Evolutionary conservation across 2,329 filamentous ascomycete genomes (phyloP).

Genomic region (Microthyrium microscopicum): DNA sequence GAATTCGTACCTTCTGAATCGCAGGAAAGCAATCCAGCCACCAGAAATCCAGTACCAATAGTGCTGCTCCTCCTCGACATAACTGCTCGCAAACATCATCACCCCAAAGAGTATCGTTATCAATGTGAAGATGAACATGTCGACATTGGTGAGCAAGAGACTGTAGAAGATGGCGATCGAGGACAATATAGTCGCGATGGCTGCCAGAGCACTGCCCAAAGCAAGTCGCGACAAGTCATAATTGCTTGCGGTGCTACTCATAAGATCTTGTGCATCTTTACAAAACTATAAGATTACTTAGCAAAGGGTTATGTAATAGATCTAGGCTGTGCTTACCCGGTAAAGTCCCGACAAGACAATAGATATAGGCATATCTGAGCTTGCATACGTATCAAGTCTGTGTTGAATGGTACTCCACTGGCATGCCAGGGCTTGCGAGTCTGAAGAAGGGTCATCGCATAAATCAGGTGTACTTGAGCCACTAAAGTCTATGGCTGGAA

Average conservation of each 20-base stretch:
- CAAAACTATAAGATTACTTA: conserved; percentile 36
- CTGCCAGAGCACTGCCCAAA: conserved; percentile 26
- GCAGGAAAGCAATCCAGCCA: conserved; percentile 43
- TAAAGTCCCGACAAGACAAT: not conserved
- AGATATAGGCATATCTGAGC: not conserved
- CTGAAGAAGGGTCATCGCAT: conserved; percentile 9
- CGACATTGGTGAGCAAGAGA: conserved; percentile 32
- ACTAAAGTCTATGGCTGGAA: conserved; percentile 37
- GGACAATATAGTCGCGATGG: conserved; percentile 24
- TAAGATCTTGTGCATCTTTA: conserved; percentile 53
- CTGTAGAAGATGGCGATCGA: conserved; percentile 17
- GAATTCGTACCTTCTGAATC: conserved; percentile 19
- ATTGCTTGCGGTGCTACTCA: conserved; percentile 85
- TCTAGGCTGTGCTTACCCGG: not conserved
- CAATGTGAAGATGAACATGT: conserved; percentile 23
- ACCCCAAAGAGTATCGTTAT: conserved; percentile 41
- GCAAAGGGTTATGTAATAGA: not conserved
- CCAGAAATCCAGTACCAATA: conserved; percentile 92
- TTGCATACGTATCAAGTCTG: too few relatives aligned
- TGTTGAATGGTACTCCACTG: not conserved
- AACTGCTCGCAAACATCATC: conserved; percentile 98
- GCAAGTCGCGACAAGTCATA: conserved; percentile 57
- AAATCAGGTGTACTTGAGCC: conserved; percentile 12
- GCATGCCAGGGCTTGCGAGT: not conserved
- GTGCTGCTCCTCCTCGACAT: conserved; percentile 94